Conservation (phyloP, 2,329 filamentous ascomycete genomes). For the Aaosphaeria pasadenensis region DNA sequence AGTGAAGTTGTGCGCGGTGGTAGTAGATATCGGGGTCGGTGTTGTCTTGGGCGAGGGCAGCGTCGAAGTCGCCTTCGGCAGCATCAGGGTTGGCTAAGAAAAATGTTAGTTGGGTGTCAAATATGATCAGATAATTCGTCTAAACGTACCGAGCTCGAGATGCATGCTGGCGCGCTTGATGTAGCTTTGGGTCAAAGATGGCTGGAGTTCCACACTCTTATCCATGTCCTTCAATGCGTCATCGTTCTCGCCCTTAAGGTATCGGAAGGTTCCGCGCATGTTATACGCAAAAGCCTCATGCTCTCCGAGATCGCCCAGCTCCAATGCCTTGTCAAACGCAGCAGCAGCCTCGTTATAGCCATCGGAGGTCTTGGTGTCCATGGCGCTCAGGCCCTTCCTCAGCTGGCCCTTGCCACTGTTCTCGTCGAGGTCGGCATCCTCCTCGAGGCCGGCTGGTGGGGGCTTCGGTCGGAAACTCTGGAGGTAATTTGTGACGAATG, state of each 20-base stretch:
- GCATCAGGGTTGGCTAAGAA: constrained; percentile 71
- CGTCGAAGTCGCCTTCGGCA: constrained; percentile 82
- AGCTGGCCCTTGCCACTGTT: constrained; percentile 81
- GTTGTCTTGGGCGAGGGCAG: constrained; percentile 79
- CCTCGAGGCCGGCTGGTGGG: constrained; percentile 77
- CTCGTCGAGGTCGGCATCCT: constrained; percentile 72
- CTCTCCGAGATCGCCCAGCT: constrained; percentile 74
- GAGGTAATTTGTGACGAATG: constrained; percentile 97
- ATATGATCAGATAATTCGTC: neutral
- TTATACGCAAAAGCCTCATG: constrained; percentile 92
- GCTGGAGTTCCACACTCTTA: constrained; percentile 88
- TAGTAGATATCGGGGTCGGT: constrained; percentile 98
- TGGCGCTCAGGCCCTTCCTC: constrained; percentile 74
- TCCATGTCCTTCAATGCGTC: constrained; percentile 81
- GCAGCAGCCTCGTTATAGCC: constrained; percentile 85
- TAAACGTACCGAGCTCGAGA: constrained; percentile 72
- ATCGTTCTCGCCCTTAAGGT: constrained; percentile 83
- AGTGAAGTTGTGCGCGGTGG: constrained; percentile 96
- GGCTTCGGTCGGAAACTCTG: constrained; percentile 91
- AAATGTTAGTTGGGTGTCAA: neutral
- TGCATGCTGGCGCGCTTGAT: constrained; percentile 99
- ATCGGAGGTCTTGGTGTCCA: constrained; percentile 83
- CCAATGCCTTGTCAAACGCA: constrained; percentile 84
- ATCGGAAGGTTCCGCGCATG: constrained; percentile 93
- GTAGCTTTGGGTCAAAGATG: constrained; percentile 88